Evolutionary conservation across 371 early-diverging fungal genomes (phyloP).

Genomic region (Coemansia sp.): DNA sequence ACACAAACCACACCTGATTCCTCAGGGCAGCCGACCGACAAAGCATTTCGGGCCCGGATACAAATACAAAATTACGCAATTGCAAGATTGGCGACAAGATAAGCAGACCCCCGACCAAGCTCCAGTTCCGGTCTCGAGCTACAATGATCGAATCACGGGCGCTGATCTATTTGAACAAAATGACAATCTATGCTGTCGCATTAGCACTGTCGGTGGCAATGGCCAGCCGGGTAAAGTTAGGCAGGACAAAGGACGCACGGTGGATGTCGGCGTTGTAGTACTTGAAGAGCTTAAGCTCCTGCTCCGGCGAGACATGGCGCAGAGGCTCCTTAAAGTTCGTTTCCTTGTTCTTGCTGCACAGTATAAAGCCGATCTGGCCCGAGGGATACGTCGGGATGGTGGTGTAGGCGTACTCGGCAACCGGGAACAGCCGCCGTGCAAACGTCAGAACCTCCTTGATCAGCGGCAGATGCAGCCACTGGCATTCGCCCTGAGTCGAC

Average conservation of each 20-base stretch:
- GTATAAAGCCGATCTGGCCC: slow-evolving; percentile 94
- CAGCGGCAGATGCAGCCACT: slow-evolving; percentile 91
- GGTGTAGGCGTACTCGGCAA: slow-evolving; percentile 89
- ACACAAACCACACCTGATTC: background rate
- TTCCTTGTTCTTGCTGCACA: slow-evolving; percentile 80
- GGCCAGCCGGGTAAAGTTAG: slow-evolving; percentile 74
- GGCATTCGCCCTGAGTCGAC: slow-evolving; percentile 96
- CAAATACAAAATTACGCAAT: background rate
- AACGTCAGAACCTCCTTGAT: slow-evolving; percentile 84
- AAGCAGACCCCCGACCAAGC: too few relatives aligned
- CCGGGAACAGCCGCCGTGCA: slow-evolving; percentile 78
- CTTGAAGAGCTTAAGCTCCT: slow-evolving; percentile 76
- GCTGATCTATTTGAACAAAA: too few relatives aligned
- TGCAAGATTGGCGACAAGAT: too few relatives aligned
- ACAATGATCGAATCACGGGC: too few relatives aligned
- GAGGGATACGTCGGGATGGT: slow-evolving; percentile 96
- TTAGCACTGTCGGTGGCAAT: slow-evolving; percentile 15
- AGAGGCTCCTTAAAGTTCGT: slow-evolving; percentile 74
- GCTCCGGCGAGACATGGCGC: slow-evolving; percentile 72
- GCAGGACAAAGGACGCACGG: slow-evolving; percentile 87
- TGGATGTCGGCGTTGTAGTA: slow-evolving; percentile 96
- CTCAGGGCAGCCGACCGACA: slow-evolving; percentile 4
- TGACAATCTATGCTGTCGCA: too few relatives aligned
- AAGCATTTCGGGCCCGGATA: slow-evolving; percentile 1
- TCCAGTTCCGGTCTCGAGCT: too few relatives aligned